These are phyloP conservation scores for Phlebopus sp. DNA, from an alignment of 1,284 basidiomycete genomes.

Conservation along the genomic window DNA sequence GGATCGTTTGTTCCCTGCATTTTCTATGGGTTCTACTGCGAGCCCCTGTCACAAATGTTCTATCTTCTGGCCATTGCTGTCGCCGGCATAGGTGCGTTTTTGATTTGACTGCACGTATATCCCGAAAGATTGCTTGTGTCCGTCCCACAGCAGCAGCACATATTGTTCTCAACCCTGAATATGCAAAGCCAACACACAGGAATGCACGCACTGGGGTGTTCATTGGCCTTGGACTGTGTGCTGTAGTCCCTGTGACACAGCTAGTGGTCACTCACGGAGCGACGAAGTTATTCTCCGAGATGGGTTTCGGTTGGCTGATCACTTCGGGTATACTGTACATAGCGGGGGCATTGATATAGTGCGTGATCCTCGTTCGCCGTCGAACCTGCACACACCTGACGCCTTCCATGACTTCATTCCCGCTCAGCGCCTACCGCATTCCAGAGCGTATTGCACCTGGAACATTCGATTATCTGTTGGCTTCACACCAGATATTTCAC, in stretches of 20 bases:
- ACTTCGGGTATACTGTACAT: conserved; percentile 73
- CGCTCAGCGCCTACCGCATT: conserved; percentile 71
- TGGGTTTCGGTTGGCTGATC: conserved; percentile 71
- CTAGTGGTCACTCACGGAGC: conserved; percentile 58
- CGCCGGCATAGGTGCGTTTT: conserved; percentile 58
- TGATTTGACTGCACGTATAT: conserved; percentile 1
- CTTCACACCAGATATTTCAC: conserved; percentile 90
- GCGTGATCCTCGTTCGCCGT: conserved; percentile 41
- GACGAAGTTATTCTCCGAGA: conserved; percentile 50
- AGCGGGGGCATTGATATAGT: conserved; percentile 79
- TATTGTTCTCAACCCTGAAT: conserved; percentile 78
- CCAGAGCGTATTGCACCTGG: conserved; percentile 81
- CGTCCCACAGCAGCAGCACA: conserved; percentile 56
- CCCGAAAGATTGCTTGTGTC: conserved; percentile 18
- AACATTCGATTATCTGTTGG: conserved; percentile 76
- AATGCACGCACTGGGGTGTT: conserved; percentile 80
- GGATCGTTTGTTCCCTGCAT: conserved; percentile 81
- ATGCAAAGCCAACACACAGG: conserved; percentile 73
- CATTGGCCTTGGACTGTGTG: conserved; percentile 75
- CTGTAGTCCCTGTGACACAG: conserved; percentile 72
- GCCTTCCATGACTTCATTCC: conserved; percentile 27
- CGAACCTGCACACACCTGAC: conserved; percentile 20
- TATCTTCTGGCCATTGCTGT: conserved; percentile 56
- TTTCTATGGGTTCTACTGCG: conserved; percentile 73
- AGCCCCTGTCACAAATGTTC: conserved; percentile 46